Evolutionary conservation across 148 eudicot genomes (phyloP), one percentile per base, ranked within the genome.

Genomic region (Chenopodium album): DNA sequence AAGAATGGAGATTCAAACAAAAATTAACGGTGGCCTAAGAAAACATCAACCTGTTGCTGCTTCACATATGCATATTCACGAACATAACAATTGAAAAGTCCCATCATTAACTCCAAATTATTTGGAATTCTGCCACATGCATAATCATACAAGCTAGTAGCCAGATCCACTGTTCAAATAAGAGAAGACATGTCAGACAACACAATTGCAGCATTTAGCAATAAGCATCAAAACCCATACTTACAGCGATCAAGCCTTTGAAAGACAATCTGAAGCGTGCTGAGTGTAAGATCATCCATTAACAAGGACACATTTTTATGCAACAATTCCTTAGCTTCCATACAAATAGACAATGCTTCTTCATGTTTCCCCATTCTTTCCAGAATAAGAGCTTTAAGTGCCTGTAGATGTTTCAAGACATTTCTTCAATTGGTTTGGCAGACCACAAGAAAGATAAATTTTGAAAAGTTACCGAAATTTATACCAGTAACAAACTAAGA

Each of bases 61-160:
- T 96, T 96, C 76, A 96, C 94, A 82, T 92, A 96, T 11, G 94
- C 93, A 85, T 94, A 96, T 75, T 96, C 95, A 4, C 98, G 92
- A 84, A 96, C 98, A 75, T 96, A 91, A 85, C 98, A 96, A 79
- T 94, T 94, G 82, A 96, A 96, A 75, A 96, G 95, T 11, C 99
- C 99, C 93, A 91, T 92, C 98, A 96, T 94, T 12, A 96, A 84
- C 78, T 96, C 98, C 85, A 90, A 46, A 80, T 92, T 93, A 81
- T 87, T 92, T 68, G 97, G 89, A 80, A 85, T 85, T 72, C 89
- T 92, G n/a, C 87, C 91, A 79, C 98, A 96, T 22, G 95, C 99
- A 77, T 87, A 88, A 82, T 96, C 95, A 70, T 96, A 96, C 88
- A 95, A 91, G 88, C 92, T 88, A 22, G 99, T 94, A 7, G 99